Base-by-base conservation (phyloP, 1,284 basidiomycete species). In the Boletus subluridellus region DNA sequence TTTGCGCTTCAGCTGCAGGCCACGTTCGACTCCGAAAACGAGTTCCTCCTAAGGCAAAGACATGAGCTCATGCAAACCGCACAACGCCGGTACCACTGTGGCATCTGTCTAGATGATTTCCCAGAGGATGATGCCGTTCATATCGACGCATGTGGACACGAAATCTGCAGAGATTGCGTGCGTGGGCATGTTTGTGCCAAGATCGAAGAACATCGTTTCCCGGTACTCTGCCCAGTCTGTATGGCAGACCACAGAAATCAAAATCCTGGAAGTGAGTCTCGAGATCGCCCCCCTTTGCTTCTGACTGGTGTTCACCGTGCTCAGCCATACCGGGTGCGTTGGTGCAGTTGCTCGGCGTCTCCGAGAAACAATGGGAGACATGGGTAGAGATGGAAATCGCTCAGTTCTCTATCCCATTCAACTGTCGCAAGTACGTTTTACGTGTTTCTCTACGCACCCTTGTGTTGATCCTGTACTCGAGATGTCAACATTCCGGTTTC, bases 181-280 rank as follows among this genome's bases (percentile, higher is more conserved):
- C 72, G 72, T 30, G 65, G 70, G 4, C 79, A 85, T 61, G 73
- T 83, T 26, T 63, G 64, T 7, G 68, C 75, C 12, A 81, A 81
- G 65, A 72, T 88, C 30, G 66, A 73, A 9, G 79, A 85, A 46
- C 79, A 78, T 58, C 76, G 78, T 10, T 87, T 81, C 62, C 85
- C 86, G 0, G 81, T 87, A 15, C 63, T 80, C 8, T 88, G 86
- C 65, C 86, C 87, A 0, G 68, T 74, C 2, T 88, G 86, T 62
- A 66, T 72, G 26, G 72, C 76, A 7, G 69, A 73, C 24, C 66
- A 66, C 47, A 64, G 49, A 41, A 65, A 66, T n/a, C 51, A 63
- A 35, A 72, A 75, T n/a, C 76, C 77, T 45, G 77, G 76, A 58
- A 71, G 81, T 81, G 56, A 62, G 79, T 42, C 11, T 37, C 37